These are phyloP conservation scores for Debaryomyces maramus DNA, from an alignment of 805 yeast species.

Conservation along the genomic window DNA sequence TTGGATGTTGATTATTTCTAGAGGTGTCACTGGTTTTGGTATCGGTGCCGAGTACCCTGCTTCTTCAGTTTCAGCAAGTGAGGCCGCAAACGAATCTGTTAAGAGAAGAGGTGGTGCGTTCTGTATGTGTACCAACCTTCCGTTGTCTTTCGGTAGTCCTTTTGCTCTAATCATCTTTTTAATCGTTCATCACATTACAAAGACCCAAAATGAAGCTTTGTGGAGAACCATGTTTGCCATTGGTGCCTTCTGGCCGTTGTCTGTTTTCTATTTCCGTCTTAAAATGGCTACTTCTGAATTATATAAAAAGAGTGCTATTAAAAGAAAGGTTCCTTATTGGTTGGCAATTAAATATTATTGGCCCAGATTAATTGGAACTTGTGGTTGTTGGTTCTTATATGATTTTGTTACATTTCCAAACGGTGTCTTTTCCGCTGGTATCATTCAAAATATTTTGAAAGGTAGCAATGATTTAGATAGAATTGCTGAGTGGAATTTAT, in stretches of 20 bases:
- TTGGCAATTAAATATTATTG: constrained; percentile 67
- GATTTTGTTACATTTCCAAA: constrained; percentile 83
- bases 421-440: constrained; percentile 63
- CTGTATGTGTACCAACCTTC: constrained; percentile 68
- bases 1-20: constrained; percentile 72
- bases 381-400: constrained; percentile 76
- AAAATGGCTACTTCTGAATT: constrained; percentile 67
- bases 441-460: constrained; percentile 51
- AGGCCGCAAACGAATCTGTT: constrained; percentile 69
- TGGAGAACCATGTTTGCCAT: constrained; percentile 73
- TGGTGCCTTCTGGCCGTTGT: constrained; percentile 67
- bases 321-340: constrained; percentile 50
- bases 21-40: constrained; percentile 79
- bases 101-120: constrained; percentile 66
- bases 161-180: constrained; percentile 66
- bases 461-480: constrained; percentile 45
- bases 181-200: constrained; percentile 62
- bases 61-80: constrained; percentile 65
- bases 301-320: constrained; percentile 65
- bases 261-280: constrained; percentile 70
- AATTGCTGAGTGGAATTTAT: constrained; percentile 72
- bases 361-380: constrained; percentile 66
- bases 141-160: constrained; percentile 78
- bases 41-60: constrained; percentile 79
- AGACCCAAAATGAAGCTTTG: constrained; percentile 46